phyloP scores from a whole-genome alignment of 192 early-diverging fungal species.

The Rhizoclosmatium globosum region DNA sequence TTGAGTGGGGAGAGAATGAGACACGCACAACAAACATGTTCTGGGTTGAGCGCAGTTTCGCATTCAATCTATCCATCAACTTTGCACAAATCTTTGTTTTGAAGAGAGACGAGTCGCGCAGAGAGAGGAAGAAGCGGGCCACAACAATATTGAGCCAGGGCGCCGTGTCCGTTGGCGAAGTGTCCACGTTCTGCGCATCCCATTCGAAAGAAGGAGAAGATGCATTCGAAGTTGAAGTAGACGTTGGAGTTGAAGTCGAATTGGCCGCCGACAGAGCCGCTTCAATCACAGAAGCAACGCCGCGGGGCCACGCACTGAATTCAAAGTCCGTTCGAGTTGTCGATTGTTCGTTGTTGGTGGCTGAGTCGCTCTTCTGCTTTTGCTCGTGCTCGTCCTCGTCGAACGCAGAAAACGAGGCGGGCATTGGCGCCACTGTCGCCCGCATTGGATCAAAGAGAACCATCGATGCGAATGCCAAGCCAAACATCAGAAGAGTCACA shows the following conservation, averaged over 20 bases:
- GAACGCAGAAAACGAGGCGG: not conserved
- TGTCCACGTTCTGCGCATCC: not conserved
- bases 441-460: slow-evolving; percentile 46
- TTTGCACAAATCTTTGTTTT: slow-evolving; percentile 45
- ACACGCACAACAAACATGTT: slow-evolving; percentile 54
- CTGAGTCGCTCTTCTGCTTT: slow-evolving; percentile 1
- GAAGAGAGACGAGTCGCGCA: slow-evolving; percentile 54
- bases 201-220: not conserved
- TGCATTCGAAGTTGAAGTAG: not conserved
- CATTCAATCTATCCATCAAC: slow-evolving; percentile 53
- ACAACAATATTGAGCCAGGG: slow-evolving; percentile 59
- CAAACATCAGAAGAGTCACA: slow-evolving; percentile 41
- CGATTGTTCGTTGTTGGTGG: not conserved
- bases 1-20: not conserved
- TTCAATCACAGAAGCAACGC: not conserved
- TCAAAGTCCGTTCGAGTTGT: not conserved
- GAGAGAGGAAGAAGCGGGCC: slow-evolving; percentile 58
- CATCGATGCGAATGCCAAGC: slow-evolving; percentile 18
- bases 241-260: not conserved
- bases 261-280: not conserved
- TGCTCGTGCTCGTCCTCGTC: not conserved
- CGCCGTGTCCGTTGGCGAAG: slow-evolving; percentile 4
- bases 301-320: not conserved
- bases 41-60: slow-evolving; percentile 47
- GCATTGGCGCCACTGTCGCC: slow-evolving; percentile 10